Evolutionary conservation across 176 grass and related monocot species (phyloP).

Genomic region (Thalia dealbata): DNA sequence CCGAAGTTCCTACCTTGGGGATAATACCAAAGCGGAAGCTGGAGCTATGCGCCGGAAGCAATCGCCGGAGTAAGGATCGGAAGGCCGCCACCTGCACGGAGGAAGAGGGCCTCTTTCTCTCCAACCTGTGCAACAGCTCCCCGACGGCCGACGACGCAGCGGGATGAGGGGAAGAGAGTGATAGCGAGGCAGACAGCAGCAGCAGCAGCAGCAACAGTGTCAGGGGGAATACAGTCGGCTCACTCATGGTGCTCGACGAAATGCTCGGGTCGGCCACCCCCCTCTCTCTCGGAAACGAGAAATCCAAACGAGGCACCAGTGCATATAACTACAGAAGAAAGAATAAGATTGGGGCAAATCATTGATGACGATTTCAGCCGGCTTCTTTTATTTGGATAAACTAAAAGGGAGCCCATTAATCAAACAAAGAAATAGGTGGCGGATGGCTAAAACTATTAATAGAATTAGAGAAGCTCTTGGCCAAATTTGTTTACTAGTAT

Average conservation of each 20-base stretch:
- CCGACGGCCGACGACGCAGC: slow-evolving; percentile 9
- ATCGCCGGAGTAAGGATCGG: slow-evolving; percentile 38
- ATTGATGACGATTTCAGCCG: too few relatives aligned
- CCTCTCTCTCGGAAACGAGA: too few relatives aligned
- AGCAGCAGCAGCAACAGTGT: not conserved
- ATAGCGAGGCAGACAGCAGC: not conserved
- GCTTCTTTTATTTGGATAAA: too few relatives aligned
- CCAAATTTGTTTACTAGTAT: too few relatives aligned
- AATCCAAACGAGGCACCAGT: too few relatives aligned
- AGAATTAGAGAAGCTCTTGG: too few relatives aligned
- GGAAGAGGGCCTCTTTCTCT: slow-evolving; percentile 35
- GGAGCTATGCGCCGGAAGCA: slow-evolving; percentile 43
- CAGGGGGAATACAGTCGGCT: not conserved
- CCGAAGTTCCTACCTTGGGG: slow-evolving; percentile 32
- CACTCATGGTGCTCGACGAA: not conserved
- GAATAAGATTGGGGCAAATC: too few relatives aligned
- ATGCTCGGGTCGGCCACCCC: not conserved
- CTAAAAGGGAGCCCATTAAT: too few relatives aligned
- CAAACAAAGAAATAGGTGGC: too few relatives aligned
- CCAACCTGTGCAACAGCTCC: slow-evolving; percentile 13
- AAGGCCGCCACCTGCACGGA: slow-evolving; percentile 47
- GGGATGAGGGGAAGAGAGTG: not conserved
- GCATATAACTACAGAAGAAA: too few relatives aligned
- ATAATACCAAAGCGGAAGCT: slow-evolving; percentile 84
- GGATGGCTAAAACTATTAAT: too few relatives aligned